Evolutionary conservation across 305 asterid species (phyloP).

Genomic region (Galium porrigens): DNA sequence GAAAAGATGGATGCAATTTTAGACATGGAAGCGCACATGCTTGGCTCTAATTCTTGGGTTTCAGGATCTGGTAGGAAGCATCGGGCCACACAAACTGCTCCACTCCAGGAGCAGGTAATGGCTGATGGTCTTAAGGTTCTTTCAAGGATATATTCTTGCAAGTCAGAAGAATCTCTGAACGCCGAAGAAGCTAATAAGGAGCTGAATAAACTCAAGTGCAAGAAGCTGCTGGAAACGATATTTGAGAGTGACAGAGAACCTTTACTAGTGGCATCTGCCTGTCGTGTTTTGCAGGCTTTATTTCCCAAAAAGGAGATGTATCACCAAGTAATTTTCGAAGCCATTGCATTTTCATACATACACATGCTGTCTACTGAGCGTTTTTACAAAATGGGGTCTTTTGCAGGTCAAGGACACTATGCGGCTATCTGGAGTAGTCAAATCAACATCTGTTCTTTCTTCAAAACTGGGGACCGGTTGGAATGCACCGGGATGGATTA

Average conservation of each 20-base stretch:
- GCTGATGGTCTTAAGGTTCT: constrained; percentile 89
- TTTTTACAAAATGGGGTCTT: constrained; percentile 5
- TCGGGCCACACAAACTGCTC: constrained; percentile 50
- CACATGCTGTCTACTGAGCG: background rate
- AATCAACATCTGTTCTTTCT: constrained; percentile 58
- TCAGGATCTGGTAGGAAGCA: constrained; percentile 61
- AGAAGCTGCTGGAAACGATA: constrained; percentile 63
- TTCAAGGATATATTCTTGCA: constrained; percentile 53
- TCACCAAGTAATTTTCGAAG: constrained; percentile 55
- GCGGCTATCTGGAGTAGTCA: constrained; percentile 92
- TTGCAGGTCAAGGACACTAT: constrained; percentile 74
- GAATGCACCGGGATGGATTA: constrained; percentile 70
- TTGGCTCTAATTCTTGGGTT: constrained; percentile 58
- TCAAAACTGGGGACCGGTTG: constrained; percentile 81
- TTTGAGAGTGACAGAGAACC: constrained; percentile 93
- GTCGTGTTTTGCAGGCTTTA: constrained; percentile 71
- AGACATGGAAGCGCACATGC: constrained; percentile 82
- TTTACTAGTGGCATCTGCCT: constrained; percentile 71
- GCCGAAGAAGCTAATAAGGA: constrained; percentile 50
- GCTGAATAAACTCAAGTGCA: constrained; percentile 52
- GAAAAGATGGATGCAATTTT: constrained; percentile 95
- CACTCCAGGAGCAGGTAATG: constrained; percentile 82
- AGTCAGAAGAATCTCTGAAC: constrained; percentile 45
- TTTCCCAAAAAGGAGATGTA: constrained; percentile 73
- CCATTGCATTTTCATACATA: constrained; percentile 2